Evolutionary conservation across 1,284 basidiomycete genomes (phyloP), one percentile per base, ranked within the genome.

Genomic region (Pseudozyma flocculosa): DNA sequence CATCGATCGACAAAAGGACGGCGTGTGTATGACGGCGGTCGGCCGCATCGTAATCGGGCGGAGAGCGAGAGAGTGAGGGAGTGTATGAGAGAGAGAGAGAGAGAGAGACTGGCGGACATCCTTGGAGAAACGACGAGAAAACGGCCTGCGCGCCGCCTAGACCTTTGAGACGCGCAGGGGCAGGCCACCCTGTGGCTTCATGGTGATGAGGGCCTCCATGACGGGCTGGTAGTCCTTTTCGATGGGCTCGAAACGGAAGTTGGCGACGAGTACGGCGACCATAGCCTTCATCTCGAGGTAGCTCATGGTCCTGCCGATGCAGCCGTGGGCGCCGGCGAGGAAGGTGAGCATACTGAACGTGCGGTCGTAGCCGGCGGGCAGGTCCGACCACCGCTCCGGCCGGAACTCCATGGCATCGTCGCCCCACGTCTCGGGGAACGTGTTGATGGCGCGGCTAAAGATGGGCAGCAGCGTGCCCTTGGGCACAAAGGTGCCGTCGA

Each of bases 271-370:
- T 21, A 63, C 50, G 54, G 58, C 67, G 22, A 67, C 47, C 22
- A 62, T 48, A 3, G 61, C 59, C 54, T 70, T 70, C 54, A 72
- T 64, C 57, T 72, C 70, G 29, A 60, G 43, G 30, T 64, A 61
- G 24, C 57, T 62, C 70, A 71, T 73, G 13, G 61, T 62, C 13
- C 61, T 45, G 18, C 69, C 70, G 40, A 71, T 71, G 48, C 70
- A 73, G 30, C 56, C 54, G 43, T 73, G 70, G 4, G 68, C 55
- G 24, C 70, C 70, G 4, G 69, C 61, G 36, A 71, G 66, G 38
- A 73, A 73, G 21, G 67, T 68, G 29, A 70, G 51, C 50, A 72
- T 54, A 17, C 54, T 60, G 34, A 69, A 59, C 4, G 56, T 61
- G 8, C 51, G 40, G 40, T 71, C 59, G 63, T 71, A 70, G 34